Evolutionary conservation across 1,139 yeast genomes (phyloP), one percentile per base, ranked within the genome.

Genomic region (Sugiyamaella castrensis): DNA sequence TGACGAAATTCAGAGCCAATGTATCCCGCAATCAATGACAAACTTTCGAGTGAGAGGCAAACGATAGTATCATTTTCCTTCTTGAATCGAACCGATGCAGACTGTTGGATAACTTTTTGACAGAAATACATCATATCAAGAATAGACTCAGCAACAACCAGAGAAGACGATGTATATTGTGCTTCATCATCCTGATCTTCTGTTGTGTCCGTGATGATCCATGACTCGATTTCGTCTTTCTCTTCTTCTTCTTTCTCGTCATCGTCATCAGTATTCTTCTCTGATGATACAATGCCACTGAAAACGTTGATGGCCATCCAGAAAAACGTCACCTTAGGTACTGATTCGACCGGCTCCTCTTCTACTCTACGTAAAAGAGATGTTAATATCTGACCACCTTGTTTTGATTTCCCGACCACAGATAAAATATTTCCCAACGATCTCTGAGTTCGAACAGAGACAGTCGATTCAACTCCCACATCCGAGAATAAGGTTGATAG

Each of bases 1-100:
- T 63, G 60, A 45, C 66, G 60, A 60, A 81, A 81, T 1, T 68
- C 73, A 0, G 60, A 53, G 1, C 73, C 72, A 57, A 78, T 56
- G 1, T 70, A 52, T 2, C 60, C 57, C 1, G 77, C 72, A 11
- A 71, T 66, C 6, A 65, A 58, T 1, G 74, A 70, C 13, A 81
- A 66, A 0, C 79, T 65, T 39, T 71, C 69, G 11, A 81, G 57
- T 1, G 78, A 44, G 37, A 50, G 44, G 37, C 46, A 52, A 33
- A 43, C 49, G 36, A 40, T 15, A 10, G 51, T 30, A 43, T 43
- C 48, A 2, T 34, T 16, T 12, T 43, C 43, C 12, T 30, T 40
- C 7, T 37, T 27, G 16, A 44, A 43, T 35, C 45, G 31, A 6
- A 44, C 34, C 2, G 46, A 36, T 6, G 48, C 34, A n/a, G 43